Conservation (phyloP, 257 asterid species). For the Mitragyna speciosa region DNA sequence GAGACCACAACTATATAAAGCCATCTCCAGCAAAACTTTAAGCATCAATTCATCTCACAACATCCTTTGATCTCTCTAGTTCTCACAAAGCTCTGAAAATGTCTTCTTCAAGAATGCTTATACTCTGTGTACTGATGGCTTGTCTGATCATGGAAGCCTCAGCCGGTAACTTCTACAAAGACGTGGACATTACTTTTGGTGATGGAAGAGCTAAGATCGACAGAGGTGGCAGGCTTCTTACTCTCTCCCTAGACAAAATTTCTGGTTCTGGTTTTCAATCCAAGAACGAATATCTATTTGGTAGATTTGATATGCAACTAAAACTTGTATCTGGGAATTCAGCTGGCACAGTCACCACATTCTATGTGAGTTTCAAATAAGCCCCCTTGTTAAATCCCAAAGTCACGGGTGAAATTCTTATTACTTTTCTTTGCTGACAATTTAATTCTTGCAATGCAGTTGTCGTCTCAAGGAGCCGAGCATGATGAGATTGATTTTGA, state of each 20-base stretch:
- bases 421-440: not conserved
- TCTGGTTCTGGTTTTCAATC: not conserved
- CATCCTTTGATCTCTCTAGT: too few relatives aligned
- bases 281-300: not conserved
- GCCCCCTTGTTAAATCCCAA: too few relatives aligned
- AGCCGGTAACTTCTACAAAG: too few relatives aligned
- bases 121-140: too few relatives aligned
- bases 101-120: too few relatives aligned
- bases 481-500: constrained; percentile 42
- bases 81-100: too few relatives aligned
- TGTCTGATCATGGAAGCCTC: too few relatives aligned
- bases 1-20: not conserved
- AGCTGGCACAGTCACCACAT: not conserved
- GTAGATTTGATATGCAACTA: not conserved
- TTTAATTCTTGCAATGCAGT: constrained; percentile 6
- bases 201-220: too few relatives aligned
- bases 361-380: not conserved
- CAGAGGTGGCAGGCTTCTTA: not conserved
- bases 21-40: not conserved
- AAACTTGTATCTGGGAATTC: not conserved
- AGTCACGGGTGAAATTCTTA: not conserved
- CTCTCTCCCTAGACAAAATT: not conserved
- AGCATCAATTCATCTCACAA: too few relatives aligned
- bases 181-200: too few relatives aligned
- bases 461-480: constrained; percentile 28